phyloP scores from a whole-genome alignment of 441 rosid genomes.

The Oxalis stricta region DNA sequence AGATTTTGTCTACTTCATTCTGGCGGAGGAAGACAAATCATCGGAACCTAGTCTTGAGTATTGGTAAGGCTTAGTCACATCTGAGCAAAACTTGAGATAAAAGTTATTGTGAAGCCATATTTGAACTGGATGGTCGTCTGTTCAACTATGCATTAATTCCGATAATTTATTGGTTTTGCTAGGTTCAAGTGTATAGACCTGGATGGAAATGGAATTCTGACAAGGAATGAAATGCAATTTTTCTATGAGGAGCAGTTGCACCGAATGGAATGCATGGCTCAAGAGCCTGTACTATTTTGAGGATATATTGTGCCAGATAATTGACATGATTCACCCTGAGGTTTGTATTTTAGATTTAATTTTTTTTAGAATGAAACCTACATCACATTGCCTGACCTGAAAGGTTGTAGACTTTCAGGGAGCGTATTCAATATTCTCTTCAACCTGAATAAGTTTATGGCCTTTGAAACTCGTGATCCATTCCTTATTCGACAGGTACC shows the following conservation, averaged over 20 bases:
- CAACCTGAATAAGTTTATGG: slow-evolving; percentile 93
- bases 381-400: slow-evolving; percentile 53
- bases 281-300: slow-evolving; percentile 94
- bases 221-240: slow-evolving; percentile 88
- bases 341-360: slow-evolving; percentile 20
- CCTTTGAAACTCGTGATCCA: slow-evolving; percentile 92
- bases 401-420: slow-evolving; percentile 78
- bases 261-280: slow-evolving; percentile 99
- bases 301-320: slow-evolving; percentile 90
- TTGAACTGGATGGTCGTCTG: neutral
- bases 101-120: no score
- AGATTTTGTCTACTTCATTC: slow-evolving; percentile 94
- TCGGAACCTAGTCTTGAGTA: slow-evolving; percentile 94
- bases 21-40: slow-evolving; percentile 96
- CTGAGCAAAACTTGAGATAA: no score
- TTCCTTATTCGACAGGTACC: slow-evolving; percentile 92
- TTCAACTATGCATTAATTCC: neutral
- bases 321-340: slow-evolving; percentile 90
- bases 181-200: slow-evolving; percentile 97
- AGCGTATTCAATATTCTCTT: slow-evolving; percentile 87
- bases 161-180: slow-evolving; percentile 8
- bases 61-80: slow-evolving; percentile 49
- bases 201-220: slow-evolving; percentile 85
- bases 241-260: slow-evolving; percentile 96
- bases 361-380: slow-evolving; percentile 50